phyloP scores from a whole-genome alignment of 257 asterid genomes.

The Scutellaria barbata region DNA sequence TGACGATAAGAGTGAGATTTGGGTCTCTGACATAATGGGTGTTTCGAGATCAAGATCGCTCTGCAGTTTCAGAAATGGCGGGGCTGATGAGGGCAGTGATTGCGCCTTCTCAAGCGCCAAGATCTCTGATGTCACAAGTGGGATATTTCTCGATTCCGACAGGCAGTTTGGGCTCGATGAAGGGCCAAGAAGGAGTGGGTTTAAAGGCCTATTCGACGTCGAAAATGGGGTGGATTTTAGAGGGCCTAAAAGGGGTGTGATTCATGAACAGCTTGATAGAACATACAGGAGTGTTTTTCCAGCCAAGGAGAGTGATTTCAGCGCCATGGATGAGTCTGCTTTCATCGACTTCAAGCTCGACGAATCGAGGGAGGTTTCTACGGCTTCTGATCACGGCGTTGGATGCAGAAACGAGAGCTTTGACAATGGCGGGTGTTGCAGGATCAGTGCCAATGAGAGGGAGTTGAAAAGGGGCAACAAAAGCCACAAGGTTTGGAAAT shows the following conservation, averaged over 20 bases:
- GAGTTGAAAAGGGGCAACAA: constrained; percentile 52
- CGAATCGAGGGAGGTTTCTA: constrained; percentile 39
- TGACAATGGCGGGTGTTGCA: constrained; percentile 47
- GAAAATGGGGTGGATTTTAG: constrained; percentile 38
- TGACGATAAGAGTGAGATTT: constrained; percentile 62
- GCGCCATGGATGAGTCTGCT: constrained; percentile 81
- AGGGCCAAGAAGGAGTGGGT: constrained; percentile 57
- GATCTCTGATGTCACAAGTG: constrained; percentile 77
- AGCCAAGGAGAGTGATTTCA: constrained; percentile 77
- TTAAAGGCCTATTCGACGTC: constrained; percentile 32
- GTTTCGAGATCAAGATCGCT: constrained; percentile 86
- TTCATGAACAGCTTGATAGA: constrained; percentile 43
- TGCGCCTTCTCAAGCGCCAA: constrained; percentile 77
- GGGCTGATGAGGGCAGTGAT: constrained; percentile 63
- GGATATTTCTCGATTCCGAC: constrained; percentile 55
- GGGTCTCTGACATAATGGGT: constrained; percentile 62
- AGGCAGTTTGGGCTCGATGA: constrained; percentile 38
- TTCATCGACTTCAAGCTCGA: constrained; percentile 84
- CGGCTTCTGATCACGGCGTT: constrained; percentile 43
- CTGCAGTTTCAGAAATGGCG: constrained; percentile 75
- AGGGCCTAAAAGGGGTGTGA: constrained; percentile 21
- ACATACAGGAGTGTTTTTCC: constrained; percentile 54
- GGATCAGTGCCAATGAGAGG: constrained; percentile 51
- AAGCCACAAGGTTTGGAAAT: constrained; percentile 77
- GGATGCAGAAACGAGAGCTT: constrained; percentile 24